Evolutionary conservation across 2,329 filamentous ascomycete genomes (phyloP), one percentile per base, ranked within the genome.

Genomic region (Drechslerella coelobrocha): DNA sequence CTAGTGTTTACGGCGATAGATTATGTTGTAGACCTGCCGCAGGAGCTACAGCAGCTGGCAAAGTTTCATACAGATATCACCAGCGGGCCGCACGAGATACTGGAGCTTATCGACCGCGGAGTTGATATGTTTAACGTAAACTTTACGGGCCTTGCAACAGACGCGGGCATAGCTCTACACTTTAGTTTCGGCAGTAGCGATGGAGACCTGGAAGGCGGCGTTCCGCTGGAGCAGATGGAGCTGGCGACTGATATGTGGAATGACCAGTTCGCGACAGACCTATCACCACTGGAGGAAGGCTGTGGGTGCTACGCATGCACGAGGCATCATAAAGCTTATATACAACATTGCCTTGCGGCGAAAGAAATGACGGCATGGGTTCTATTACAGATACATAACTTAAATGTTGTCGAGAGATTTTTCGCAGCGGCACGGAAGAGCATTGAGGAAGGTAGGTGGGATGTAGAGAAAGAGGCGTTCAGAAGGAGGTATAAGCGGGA

Each of bases 331-430:
- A 83, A 88, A 53, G 93, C 94, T 0, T 99, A 90, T 79, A 77
- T 99, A 34, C 89, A 92, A 73, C 94, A 99, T 78, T 83, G 97
- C 0, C 85, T 99, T 4, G 84, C 86, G 50, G 92, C 94, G 0
- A 95, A 92, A 77, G 94, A 99, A 79, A 97, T 99, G 94, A 86
- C 97, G 2, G 93, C 89, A 23, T 99, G 94, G 94, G 90, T 89
- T 0, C 83, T 99, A 6, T 83, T 99, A 6, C 93, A 97, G 78
- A 84, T 96, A 2, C 94, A 99, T 80, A 99, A 99, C 78, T 88
- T 95, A 78, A 83, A 87, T 71, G 80, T 89, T 6, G 79, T 96
- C 57, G 83, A 85, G 48, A 76, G 80, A 0, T 96, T 97, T 81
- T 96, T 97, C 78, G 78, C 81, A 0, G 84, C 82, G 0, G 82